These are phyloP conservation scores for Debaryomycetaceae sp. DNA, from an alignment of 1,139 yeast genomes.

Conservation along the genomic window DNA sequence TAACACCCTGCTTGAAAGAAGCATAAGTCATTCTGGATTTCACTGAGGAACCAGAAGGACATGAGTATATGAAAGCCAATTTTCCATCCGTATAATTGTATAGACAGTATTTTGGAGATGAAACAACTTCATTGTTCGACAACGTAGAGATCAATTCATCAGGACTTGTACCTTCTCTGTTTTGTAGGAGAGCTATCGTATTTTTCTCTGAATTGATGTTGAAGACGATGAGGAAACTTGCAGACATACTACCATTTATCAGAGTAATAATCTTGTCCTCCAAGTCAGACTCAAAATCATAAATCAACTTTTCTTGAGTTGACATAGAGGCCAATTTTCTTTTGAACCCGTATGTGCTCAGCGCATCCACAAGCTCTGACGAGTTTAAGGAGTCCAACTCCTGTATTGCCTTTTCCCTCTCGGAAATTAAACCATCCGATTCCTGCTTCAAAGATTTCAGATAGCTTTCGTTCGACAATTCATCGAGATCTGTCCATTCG, in stretches of 20 bases:
- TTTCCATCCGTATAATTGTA: constrained; percentile 34
- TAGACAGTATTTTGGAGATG: constrained; percentile 54
- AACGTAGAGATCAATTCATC: constrained; percentile 20
- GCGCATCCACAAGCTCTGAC: constrained; percentile 22
- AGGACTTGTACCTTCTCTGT: constrained; percentile 13
- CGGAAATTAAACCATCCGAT: constrained; percentile 50
- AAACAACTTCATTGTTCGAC: constrained; percentile 7
- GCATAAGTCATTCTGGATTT: constrained; percentile 94
- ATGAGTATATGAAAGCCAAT: constrained; percentile 68
- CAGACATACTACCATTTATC: constrained; percentile 11
- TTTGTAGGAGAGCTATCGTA: constrained; percentile 19
- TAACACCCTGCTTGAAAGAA: constrained; percentile 68
- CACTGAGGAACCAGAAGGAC: constrained; percentile 88
- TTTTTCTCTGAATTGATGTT: constrained; percentile 30
- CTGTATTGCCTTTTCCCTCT: constrained; percentile 54
- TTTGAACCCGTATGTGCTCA: constrained; percentile 15
- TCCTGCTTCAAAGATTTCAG: constrained; percentile 30
- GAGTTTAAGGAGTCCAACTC: constrained; percentile 40
- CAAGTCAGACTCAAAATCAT: constrained; percentile 24
- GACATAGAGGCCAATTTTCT: constrained; percentile 37
- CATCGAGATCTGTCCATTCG: constrained; percentile 58
- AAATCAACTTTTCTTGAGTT: constrained; percentile 12
- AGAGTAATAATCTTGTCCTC: constrained; percentile 16
- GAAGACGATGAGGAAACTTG: constrained; percentile 18
- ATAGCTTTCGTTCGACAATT: constrained; percentile 54